Percentiles rank a stretch among this genome's conserved stretches.
phyloP scores from a whole-genome alignment of 2,329 filamentous ascomycete genomes.

The Colletotrichum plurivorum region DNA sequence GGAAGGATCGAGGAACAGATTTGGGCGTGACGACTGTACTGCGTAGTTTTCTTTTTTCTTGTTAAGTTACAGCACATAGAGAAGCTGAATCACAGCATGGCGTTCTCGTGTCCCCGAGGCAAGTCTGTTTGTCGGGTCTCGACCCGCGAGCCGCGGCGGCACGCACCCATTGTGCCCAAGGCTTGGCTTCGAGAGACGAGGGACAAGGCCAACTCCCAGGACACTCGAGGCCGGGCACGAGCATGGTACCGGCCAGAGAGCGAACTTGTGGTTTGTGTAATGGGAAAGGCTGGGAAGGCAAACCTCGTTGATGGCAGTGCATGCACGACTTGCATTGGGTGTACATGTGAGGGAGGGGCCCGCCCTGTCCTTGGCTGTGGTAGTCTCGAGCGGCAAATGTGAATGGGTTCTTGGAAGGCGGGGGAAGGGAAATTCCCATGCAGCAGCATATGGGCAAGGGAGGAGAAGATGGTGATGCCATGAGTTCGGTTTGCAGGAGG shows the following conservation, averaged over 20 bases:
- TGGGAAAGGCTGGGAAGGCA: constrained; percentile 35
- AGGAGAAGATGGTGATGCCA: constrained; percentile 35
- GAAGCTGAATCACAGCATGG: constrained; percentile 11
- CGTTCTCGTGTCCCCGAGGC: background rate
- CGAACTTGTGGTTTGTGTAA: constrained; percentile 15
- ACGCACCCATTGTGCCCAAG: constrained; percentile 13
- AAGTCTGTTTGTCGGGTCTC: constrained; percentile 1
- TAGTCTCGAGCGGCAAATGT: constrained; percentile 1
- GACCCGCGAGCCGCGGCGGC: constrained; percentile 11
- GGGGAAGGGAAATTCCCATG: background rate
- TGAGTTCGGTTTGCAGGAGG: constrained; percentile 25
- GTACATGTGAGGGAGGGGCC: constrained; percentile 2
- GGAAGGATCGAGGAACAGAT: constrained; percentile 27
- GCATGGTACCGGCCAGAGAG: background rate
- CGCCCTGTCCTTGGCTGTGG: constrained; percentile 13
- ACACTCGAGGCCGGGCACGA: constrained; percentile 4
- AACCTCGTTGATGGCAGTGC: constrained; percentile 23
- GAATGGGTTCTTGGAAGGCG: constrained; percentile 4
- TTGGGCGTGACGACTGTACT: constrained; percentile 24
- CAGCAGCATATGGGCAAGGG: constrained; percentile 3
- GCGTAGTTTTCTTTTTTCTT: constrained; percentile 19
- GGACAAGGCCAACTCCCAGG: constrained; percentile 1
- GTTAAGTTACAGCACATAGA: constrained; percentile 9
- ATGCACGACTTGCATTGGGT: constrained; percentile 22
- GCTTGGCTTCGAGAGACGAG: constrained; percentile 13